Conservation (phyloP, 371 early-diverging fungal species). For the Apophysomyces sp. region DNA sequence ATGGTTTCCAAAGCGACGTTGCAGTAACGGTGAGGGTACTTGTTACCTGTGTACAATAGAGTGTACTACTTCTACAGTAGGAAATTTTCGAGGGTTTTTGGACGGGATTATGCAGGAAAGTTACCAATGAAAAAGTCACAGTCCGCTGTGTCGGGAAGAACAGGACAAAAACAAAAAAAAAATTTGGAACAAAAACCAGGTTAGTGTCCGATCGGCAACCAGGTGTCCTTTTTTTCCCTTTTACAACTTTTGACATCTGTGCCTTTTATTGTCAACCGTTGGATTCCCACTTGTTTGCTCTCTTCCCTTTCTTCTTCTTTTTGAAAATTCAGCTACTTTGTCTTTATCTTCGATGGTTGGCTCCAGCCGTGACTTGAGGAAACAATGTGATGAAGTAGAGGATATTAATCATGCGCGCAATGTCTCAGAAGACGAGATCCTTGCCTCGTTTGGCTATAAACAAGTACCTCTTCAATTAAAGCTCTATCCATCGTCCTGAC, state of each 20-base stretch:
- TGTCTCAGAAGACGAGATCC: slow-evolving; percentile 39
- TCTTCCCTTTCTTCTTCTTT: not conserved
- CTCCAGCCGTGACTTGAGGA: slow-evolving; percentile 16
- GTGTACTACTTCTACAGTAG: too few species aligned
- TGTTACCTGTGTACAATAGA: too few species aligned
- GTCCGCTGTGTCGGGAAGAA: not conserved
- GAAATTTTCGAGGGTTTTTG: too few species aligned
- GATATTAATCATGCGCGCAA: slow-evolving; percentile 17
- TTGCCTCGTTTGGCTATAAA: slow-evolving; percentile 54
- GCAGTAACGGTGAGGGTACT: too few species aligned
- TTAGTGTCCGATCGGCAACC: not conserved
- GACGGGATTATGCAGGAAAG: too few species aligned
- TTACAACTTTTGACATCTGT: not conserved
- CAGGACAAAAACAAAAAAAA: too few species aligned
- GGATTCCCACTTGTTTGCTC: too few species aligned
- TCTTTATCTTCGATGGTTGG: slow-evolving; percentile 17
- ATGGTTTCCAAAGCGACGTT: too few species aligned
- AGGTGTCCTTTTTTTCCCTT: not conserved
- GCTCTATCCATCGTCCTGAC: too few species aligned
- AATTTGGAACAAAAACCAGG: not conserved
- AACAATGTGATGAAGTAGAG: slow-evolving; percentile 16
- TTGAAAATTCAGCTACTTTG: slow-evolving; percentile 12
- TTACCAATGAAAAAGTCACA: not conserved
- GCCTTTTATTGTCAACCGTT: not conserved
- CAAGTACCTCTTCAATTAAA: too few species aligned